Evolutionary conservation across 768 basidiomycete genomes (phyloP).

Genomic region (Tephrocybe sp.): DNA sequence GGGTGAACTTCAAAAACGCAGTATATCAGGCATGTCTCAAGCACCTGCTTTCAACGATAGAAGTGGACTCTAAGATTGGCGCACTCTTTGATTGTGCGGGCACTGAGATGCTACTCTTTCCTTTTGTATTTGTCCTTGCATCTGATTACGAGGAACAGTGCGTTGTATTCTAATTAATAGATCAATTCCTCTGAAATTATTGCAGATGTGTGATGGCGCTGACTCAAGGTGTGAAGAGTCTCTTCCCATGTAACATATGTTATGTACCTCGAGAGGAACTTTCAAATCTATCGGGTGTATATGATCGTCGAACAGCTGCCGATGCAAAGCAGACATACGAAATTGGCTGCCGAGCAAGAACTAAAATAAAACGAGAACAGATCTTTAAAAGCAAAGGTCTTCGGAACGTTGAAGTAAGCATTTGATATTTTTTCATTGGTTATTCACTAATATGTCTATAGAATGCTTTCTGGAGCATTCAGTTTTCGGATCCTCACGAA

Average conservation of each 20-base stretch:
- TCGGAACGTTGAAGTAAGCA: conserved; percentile 20
- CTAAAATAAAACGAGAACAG: conserved; percentile 16
- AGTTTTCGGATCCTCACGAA: conserved; percentile 29
- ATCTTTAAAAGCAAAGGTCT: conserved; percentile 21
- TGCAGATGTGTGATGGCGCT: not conserved
- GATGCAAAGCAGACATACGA: conserved; percentile 15
- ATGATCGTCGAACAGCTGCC: conserved; percentile 13
- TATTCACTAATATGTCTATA: conserved; percentile 12
- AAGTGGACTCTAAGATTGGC: conserved; percentile 17
- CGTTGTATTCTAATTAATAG: conserved; percentile 3
- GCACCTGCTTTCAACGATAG: conserved; percentile 27
- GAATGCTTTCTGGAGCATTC: conserved; percentile 41
- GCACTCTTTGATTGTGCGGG: conserved; percentile 20
- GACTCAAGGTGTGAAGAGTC: conserved; percentile 20
- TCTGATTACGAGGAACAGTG: conserved; percentile 25
- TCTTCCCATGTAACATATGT: conserved; percentile 33
- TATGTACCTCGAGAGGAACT: conserved; percentile 24
- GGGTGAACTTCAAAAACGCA: conserved; percentile 29
- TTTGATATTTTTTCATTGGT: conserved; percentile 2
- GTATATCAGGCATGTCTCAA: conserved; percentile 38
- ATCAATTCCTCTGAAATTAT: not conserved
- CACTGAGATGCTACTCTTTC: conserved; percentile 9
- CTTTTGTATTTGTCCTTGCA: conserved; percentile 8
- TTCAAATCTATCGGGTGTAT: conserved; percentile 15
- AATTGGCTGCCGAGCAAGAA: conserved; percentile 3